Conservation (phyloP, 176 grass and related monocot genomes). For the Oryza coarctata region DNA sequence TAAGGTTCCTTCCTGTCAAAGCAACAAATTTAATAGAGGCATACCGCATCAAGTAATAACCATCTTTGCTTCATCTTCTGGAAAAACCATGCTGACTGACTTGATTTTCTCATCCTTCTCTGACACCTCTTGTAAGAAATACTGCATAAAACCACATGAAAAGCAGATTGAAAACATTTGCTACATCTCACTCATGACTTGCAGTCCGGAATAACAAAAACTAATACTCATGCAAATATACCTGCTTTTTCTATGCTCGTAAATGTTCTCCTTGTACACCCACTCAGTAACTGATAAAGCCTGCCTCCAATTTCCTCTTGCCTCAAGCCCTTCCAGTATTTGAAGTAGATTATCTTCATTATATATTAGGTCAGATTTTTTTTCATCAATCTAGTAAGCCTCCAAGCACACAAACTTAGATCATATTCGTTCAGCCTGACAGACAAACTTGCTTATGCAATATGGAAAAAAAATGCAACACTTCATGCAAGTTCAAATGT, state of each 20-base stretch:
- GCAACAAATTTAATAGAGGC: constrained; percentile 23
- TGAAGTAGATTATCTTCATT: constrained; percentile 70
- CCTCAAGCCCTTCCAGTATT: constrained; percentile 71
- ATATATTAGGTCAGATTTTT: constrained; percentile 56
- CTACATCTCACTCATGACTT: neutral
- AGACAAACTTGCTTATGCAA: constrained; percentile 15
- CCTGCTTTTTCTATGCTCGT: constrained; percentile 85
- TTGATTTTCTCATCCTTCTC: constrained; percentile 51
- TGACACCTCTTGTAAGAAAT: constrained; percentile 64
- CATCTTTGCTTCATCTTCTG: constrained; percentile 52
- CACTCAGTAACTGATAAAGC: constrained; percentile 78
- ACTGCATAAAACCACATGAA: constrained; percentile 38
- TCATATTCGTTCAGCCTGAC: constrained; percentile 52
- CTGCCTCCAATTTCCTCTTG: constrained; percentile 69
- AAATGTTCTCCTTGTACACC: constrained; percentile 76
- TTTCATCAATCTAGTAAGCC: constrained; percentile 81
- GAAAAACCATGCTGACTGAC: constrained; percentile 68
- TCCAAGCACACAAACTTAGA: constrained; percentile 64
- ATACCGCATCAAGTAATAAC: constrained; percentile 86
- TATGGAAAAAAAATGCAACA: constrained; percentile 6
- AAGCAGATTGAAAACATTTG: constrained; percentile 27
- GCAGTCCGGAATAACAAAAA: neutral
- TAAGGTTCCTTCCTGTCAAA: constrained; percentile 7
- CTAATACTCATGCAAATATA: constrained; percentile 11
- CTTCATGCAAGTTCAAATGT: neutral